Evolutionary conservation across 1,284 basidiomycete species (phyloP), one percentile per base, ranked within the genome.

Genomic region (Mycena citricolor): DNA sequence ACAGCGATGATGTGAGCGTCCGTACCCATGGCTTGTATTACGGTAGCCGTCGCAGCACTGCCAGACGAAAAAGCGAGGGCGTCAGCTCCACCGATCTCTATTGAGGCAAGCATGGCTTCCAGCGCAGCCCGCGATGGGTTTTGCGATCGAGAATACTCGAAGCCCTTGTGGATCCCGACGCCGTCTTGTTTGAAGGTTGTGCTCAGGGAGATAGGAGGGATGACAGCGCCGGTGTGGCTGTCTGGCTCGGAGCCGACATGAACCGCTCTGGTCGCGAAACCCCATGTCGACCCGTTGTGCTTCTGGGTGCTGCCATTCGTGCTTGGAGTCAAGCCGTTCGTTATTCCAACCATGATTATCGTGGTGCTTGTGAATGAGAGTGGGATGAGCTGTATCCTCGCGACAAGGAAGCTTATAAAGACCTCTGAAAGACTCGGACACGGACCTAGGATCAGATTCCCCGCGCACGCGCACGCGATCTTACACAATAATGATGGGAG

Each of bases 171-270:
- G 26, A 77, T 76, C n/a, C 90, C 92, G 44, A 95, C 82, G 3
- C 76, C 77, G 16, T 84, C 67, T 63, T 97, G 95, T 62, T 84
- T 85, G 73, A 88, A 99, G 0, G 94, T 98, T 10, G 94, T 97
- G 57, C 86, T 87, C 33, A 97, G 76, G n/a, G 88, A 90, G 58
- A 98, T 88, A 17, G 87, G 60, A 0, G 92, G 90, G 38, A 97
- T 93, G 28, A 99, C 93, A 0, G 93, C 94, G 25, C 89, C 89
- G 0, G 94, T 95, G 55, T 77, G 69, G 1, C 71, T 57, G 57
- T 81, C 79, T 0, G 91, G 76, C 43, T 91, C 86, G 13, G 88
- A 90, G 12, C 92, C 94, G 20, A 91, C 82, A 61, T 97, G 94
- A 52, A 98, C 84, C 0, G 91, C 85, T 20, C 86, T 79, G 0